Evolutionary conservation across 1,284 basidiomycete species (phyloP).

Genomic region (Termitomyces sp.): DNA sequence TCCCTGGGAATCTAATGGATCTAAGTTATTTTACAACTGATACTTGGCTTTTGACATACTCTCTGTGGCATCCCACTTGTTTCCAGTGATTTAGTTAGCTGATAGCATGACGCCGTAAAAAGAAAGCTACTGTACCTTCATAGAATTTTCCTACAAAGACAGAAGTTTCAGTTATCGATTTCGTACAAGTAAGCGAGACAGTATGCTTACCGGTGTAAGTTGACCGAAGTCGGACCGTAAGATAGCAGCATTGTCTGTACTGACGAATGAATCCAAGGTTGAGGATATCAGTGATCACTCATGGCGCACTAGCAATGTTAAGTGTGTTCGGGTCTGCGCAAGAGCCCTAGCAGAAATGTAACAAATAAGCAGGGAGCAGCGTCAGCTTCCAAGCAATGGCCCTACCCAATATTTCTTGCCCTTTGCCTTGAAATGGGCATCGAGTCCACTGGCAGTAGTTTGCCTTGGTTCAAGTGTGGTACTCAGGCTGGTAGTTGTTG

Average conservation of each 20-base stretch:
- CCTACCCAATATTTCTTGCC: slow-evolving; percentile 23
- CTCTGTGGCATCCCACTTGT: slow-evolving; percentile 24
- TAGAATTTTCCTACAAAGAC: slow-evolving; percentile 21
- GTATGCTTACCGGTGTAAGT: slow-evolving; percentile 20
- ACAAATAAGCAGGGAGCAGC: neutral
- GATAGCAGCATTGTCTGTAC: slow-evolving; percentile 19
- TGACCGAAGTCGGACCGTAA: slow-evolving; percentile 23
- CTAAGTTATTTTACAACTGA: neutral
- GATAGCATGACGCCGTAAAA: neutral
- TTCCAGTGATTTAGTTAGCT: neutral
- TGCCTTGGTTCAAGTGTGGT: slow-evolving; percentile 3
- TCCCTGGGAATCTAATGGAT: slow-evolving; percentile 14
- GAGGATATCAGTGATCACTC: neutral
- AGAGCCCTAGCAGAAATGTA: slow-evolving; percentile 12
- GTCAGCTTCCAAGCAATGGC: neutral
- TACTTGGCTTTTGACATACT: slow-evolving; percentile 7
- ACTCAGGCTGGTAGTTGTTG: slow-evolving; percentile 3
- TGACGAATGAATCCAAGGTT: neutral
- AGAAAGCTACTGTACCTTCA: slow-evolving; percentile 16
- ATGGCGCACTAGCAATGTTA: slow-evolving; percentile 15
- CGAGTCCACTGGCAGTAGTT: slow-evolving; percentile 17
- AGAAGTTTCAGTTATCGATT: neutral
- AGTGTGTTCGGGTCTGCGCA: slow-evolving; percentile 17
- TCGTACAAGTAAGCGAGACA: neutral
- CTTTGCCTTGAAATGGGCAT: slow-evolving; percentile 19